These are phyloP conservation scores for Vitellaria paradoxa DNA, from an alignment of 179 eudicot species.

Conservation along the genomic window DNA sequence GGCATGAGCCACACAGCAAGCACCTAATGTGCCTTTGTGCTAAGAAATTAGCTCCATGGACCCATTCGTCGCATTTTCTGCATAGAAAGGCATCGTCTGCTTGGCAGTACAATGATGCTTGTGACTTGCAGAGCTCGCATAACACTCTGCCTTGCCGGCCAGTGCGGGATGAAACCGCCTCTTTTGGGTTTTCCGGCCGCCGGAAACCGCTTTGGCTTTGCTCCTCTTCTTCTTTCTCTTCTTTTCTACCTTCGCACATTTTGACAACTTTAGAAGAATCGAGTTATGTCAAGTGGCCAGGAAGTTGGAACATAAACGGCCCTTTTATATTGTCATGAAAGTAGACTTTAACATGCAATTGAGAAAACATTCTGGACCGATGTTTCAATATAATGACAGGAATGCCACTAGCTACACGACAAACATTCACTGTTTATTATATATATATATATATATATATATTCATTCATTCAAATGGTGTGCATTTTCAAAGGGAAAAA, in stretches of 20 bases:
- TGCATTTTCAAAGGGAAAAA: no score
- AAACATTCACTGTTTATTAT: constrained; percentile 3
- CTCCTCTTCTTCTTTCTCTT: background rate
- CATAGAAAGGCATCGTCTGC: constrained; percentile 53
- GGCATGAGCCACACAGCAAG: constrained; percentile 40
- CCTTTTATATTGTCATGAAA: constrained; percentile 22
- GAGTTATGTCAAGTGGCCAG: background rate
- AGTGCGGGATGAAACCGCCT: background rate
- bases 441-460: no score
- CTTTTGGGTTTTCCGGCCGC: background rate
- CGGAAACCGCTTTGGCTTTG: constrained; percentile 8
- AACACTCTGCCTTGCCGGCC: background rate
- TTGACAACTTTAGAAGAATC: constrained; percentile 1
- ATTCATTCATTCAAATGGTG: no score
- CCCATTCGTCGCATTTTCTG: constrained; percentile 45
- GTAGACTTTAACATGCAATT: constrained; percentile 6
- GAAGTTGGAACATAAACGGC: constrained; percentile 4
- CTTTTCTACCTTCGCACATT: constrained; percentile 29
- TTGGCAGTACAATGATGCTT: constrained; percentile 38
- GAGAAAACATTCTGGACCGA: background rate
- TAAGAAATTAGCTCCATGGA: constrained; percentile 56
- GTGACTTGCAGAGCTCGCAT: constrained; percentile 41
- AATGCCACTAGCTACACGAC: constrained; percentile 20
- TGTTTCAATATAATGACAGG: constrained; percentile 15
- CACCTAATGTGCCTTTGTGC: constrained; percentile 50